Base-by-base conservation (phyloP, 331 rosid genomes). In the Stylosanthes scabra region DNA sequence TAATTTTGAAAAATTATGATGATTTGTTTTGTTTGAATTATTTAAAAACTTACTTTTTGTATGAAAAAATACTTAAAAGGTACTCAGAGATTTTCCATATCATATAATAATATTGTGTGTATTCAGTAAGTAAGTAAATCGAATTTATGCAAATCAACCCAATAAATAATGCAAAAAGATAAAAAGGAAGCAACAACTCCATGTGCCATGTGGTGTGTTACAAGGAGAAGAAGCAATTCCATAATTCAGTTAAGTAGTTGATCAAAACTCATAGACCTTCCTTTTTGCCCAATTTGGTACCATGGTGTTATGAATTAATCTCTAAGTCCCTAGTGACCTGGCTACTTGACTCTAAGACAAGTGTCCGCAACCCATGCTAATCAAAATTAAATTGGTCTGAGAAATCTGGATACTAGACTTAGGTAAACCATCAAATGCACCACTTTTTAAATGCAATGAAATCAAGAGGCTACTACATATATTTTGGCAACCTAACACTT, bases 401-500 rank as follows among this genome's bases (percentile, higher is more conserved):
- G n/a, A n/a, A n/a, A n/a, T n/a, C n/a, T n/a, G n/a, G n/a, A 29
- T 31, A 11, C n/a, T 29, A 28, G 59, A 8, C 51, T 62, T 61
- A 72, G 78, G 70, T 73, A 37, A 73, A 62, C 78, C 50, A 61
- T 61, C 7, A 5, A 27, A 27, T 45, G 12, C 9, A 11, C 16
- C 11, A 64, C 2, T 16, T 60, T 46, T 29, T 29, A 4, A 29
- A 29, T 29, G 11, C 7, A 45, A 39, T 13, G 11, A 45, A 71
- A 9, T 15, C 28, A 7, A 47, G 59, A 15, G 49, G 58, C n/a
- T 44, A 72, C 50, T 11, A 27, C 13, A 72, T 52, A 37, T 20
- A 34, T 60, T 34, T 72, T 62, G 77, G 78, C 44, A 12, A 62
- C 78, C 78, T 61, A 60, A 72, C 52, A 31, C 12, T 59, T 28